A percentile compares a stretch with the other conserved stretches of the same genome.
These are phyloP conservation scores for Stagonosporopsis cucurbitacearum DNA, from an alignment of 2,329 filamentous ascomycete species.

Conservation along the genomic window DNA sequence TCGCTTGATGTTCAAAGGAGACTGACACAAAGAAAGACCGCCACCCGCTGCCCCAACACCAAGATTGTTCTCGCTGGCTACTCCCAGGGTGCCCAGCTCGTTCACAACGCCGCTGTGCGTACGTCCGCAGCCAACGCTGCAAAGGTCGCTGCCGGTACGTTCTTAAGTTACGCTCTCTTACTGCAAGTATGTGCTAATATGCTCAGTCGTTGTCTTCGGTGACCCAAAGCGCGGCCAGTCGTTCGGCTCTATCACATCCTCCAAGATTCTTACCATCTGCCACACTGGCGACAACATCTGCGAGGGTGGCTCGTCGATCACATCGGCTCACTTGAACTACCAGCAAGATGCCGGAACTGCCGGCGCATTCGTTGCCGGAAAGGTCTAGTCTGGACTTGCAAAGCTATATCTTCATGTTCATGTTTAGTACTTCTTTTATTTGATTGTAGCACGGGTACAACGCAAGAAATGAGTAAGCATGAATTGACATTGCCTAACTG, in stretches of 20 bases:
- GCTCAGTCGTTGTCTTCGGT: conserved; percentile 40
- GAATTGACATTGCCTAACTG: too few species aligned
- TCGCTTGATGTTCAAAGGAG: neutral
- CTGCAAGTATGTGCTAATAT: neutral
- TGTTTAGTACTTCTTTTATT: neutral
- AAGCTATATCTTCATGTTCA: neutral
- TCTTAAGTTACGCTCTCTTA: neutral
- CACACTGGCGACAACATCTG: conserved; percentile 42
- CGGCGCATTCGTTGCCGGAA: conserved; percentile 21
- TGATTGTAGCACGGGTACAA: neutral
- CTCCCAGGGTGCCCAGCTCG: conserved; percentile 47
- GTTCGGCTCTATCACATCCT: conserved; percentile 30
- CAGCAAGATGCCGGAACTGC: conserved; percentile 22
- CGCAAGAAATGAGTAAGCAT: too few species aligned
- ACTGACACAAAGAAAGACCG: conserved; percentile 11
- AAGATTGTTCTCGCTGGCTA: conserved; percentile 33
- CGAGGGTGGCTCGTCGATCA: conserved; percentile 17
- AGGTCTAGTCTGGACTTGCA: neutral
- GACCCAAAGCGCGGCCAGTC: conserved; percentile 41
- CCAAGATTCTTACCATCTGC: conserved; percentile 38
- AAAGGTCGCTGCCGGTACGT: conserved; percentile 25
- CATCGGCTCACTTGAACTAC: conserved; percentile 23
- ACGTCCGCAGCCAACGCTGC: conserved; percentile 23
- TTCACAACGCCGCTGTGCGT: conserved; percentile 51
- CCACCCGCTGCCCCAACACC: conserved; percentile 25